A percentile compares a stretch with the other conserved stretches of the same genome.
Evolutionary conservation across 176 grass and related monocot genomes (phyloP).

Genomic region (Cocos nucifera): DNA sequence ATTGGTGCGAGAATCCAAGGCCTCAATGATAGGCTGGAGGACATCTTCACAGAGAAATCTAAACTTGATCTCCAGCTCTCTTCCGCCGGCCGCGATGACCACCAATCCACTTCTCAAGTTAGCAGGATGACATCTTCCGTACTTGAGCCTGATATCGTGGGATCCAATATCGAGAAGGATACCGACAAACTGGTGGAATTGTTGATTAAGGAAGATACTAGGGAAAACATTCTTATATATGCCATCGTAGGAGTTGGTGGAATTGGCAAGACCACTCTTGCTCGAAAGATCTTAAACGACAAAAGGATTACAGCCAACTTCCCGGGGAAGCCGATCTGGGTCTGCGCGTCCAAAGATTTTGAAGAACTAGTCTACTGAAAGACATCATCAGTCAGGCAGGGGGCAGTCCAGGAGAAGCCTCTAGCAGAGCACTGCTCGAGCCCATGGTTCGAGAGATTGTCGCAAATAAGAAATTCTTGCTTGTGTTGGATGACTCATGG

Average conservation of each 20-base stretch:
- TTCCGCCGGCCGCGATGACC: too few relatives aligned
- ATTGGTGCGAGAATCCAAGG: too few relatives aligned
- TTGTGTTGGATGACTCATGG: conserved; percentile 29
- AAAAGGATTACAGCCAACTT: conserved; percentile 15
- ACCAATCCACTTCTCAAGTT: too few relatives aligned
- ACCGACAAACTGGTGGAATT: conserved; percentile 9
- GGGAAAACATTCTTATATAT: neutral
- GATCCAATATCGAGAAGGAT: conserved; percentile 15
- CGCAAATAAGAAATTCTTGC: conserved; percentile 13
- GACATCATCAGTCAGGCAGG: conserved; percentile 13
- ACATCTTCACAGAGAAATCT: too few relatives aligned
- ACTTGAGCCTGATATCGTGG: neutral
- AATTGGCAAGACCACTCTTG: neutral
- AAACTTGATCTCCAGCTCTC: too few relatives aligned
- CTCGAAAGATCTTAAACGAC: conserved; percentile 7
- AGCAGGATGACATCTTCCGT: too few relatives aligned
- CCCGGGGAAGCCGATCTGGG: conserved; percentile 9
- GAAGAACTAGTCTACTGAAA: conserved; percentile 8
- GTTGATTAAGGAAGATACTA: conserved; percentile 16
- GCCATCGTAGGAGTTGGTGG: too few relatives aligned
- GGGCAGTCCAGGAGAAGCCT: neutral
- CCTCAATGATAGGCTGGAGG: too few relatives aligned
- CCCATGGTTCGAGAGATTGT: neutral
- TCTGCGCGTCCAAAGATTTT: conserved; percentile 18
- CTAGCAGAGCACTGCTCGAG: conserved; percentile 14